A percentile compares a stretch with the other conserved stretches of the same genome.
These are phyloP conservation scores for Prosopis cineraria DNA, from an alignment of 306 rosid genomes.

Conservation along the genomic window DNA sequence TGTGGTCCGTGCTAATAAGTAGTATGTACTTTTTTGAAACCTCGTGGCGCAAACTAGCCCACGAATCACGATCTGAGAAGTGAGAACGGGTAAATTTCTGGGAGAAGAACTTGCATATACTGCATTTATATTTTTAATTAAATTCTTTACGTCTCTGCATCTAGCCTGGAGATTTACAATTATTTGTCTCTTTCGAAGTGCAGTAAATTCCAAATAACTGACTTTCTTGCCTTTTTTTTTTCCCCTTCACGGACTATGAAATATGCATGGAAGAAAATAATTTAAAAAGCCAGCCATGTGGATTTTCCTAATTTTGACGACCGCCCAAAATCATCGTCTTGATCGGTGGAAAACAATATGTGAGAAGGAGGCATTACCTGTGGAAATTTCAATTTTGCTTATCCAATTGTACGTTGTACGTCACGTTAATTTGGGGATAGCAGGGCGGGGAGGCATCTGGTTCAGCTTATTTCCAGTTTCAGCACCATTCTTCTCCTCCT, in stretches of 20 bases:
- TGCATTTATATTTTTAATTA: background rate
- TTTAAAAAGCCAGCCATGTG: background rate
- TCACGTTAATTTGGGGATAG: background rate
- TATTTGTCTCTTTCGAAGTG: no score
- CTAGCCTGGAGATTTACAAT: no score
- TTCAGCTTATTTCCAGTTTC: background rate
- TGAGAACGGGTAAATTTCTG: no score
- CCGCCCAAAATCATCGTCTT: background rate
- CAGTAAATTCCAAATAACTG: background rate
- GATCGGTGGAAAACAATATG: background rate
- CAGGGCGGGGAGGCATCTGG: background rate
- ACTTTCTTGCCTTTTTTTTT: background rate
- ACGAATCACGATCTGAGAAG: no score
- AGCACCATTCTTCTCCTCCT: background rate
- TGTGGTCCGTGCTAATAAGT: no score
- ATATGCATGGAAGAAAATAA: background rate
- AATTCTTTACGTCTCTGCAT: no score
- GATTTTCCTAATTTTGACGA: conserved; percentile 5
- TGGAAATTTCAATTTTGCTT: background rate
- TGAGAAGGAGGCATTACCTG: background rate
- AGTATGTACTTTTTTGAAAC: no score
- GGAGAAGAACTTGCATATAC: no score
- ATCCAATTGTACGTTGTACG: conserved; percentile 8
- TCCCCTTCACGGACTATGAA: background rate
- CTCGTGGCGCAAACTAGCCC: no score